Conservation (phyloP, 163 green algal genomes). For the Chloroidium sp. region DNA sequence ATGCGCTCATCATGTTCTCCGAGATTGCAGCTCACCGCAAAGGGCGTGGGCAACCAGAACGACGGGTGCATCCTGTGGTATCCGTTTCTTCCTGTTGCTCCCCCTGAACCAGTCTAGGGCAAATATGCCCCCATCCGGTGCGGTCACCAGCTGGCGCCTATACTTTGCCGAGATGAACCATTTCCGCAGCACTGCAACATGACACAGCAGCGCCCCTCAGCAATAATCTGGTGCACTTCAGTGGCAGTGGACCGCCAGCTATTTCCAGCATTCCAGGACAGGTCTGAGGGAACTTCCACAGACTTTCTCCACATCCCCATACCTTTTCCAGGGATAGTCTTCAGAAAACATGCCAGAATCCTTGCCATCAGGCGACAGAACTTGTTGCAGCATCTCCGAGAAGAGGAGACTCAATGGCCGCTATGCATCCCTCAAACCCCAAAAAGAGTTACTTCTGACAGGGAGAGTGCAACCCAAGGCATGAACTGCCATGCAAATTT, state of each 20-base stretch:
- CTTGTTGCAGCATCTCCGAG: too few species aligned
- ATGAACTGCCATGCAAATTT: neutral
- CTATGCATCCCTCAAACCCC: neutral
- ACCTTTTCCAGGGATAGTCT: neutral
- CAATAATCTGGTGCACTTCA: neutral
- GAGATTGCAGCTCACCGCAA: neutral
- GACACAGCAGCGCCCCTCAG: neutral
- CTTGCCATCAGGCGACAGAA: neutral
- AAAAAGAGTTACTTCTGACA: neutral
- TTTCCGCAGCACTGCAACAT: constrained; percentile 22
- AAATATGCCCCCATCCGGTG: constrained; percentile 50
- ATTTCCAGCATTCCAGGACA: too few species aligned
- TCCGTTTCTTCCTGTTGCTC: constrained; percentile 11
- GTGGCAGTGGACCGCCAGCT: too few species aligned
- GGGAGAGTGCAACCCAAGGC: neutral
- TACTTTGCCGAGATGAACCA: constrained; percentile 11
- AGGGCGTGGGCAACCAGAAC: constrained; percentile 63
- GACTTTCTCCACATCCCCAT: neutral
- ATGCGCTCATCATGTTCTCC: neutral
- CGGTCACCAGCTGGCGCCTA: constrained; percentile 18
- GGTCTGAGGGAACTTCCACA: neutral
- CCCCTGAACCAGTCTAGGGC: constrained; percentile 60
- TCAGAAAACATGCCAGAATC: neutral
- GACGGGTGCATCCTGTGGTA: constrained; percentile 31
- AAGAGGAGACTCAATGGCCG: too few species aligned